Conservation (phyloP, 495 filamentous ascomycete genomes). For the Podospora didyma region DNA sequence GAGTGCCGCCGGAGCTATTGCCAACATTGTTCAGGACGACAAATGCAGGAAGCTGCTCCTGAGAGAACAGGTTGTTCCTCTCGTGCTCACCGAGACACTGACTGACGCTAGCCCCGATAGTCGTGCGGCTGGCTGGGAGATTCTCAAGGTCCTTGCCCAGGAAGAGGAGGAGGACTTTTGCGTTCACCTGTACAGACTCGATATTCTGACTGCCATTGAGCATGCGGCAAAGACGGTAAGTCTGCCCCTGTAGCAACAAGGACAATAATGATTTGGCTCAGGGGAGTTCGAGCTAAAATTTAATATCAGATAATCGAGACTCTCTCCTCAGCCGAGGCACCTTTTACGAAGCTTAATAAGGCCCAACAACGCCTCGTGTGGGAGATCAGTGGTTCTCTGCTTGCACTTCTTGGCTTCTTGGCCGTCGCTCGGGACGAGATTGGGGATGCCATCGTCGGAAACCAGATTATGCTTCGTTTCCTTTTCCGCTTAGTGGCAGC, state of each 20-base stretch:
- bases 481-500: conserved; percentile 44
- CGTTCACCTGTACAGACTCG: conserved; percentile 55
- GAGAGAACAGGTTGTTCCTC: conserved; percentile 56
- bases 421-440: conserved; percentile 52
- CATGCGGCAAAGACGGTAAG: conserved; percentile 49
- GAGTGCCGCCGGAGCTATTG: conserved; percentile 49
- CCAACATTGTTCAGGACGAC: conserved; percentile 55
- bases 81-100: conserved; percentile 56
- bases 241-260: conserved; percentile 1
- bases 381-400: conserved; percentile 45
- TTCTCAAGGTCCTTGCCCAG: conserved; percentile 52
- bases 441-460: conserved; percentile 42
- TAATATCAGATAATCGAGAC: conserved; percentile 39
- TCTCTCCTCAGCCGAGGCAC: conserved; percentile 30
- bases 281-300: neutral
- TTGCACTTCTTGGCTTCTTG: conserved; percentile 42
- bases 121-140: conserved; percentile 56
- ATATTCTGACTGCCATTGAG: conserved; percentile 52
- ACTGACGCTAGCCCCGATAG: conserved; percentile 55
- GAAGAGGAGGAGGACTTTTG: conserved; percentile 60
- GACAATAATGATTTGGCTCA: too few species aligned
- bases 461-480: conserved; percentile 43
- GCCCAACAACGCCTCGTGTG: conserved; percentile 46
- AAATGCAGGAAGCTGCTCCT: conserved; percentile 56
- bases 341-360: conserved; percentile 41